These are phyloP conservation scores for Haematococcus sp. DNA, from an alignment of 139 green algal genomes.

Conservation along the genomic window DNA sequence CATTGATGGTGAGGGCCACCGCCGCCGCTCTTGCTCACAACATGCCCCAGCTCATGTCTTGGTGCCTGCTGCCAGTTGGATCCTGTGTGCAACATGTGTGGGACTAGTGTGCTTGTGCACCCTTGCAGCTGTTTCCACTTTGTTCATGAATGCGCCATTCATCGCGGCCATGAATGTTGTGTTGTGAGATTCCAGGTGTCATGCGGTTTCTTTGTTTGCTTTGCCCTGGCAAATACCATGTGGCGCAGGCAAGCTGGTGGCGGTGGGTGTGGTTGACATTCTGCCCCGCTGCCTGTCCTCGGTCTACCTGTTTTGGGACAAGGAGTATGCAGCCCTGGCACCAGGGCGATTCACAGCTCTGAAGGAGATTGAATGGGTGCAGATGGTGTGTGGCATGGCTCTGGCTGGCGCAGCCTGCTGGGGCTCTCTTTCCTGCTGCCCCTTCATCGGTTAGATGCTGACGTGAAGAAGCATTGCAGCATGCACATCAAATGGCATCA, in stretches of 20 bases:
- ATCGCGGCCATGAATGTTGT: neutral
- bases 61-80: neutral
- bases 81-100: neutral
- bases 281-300: slow-evolving; percentile 80
- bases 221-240: too few relatives aligned
- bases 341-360: slow-evolving; percentile 75
- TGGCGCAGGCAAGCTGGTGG: slow-evolving; percentile 68
- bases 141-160: neutral
- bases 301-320: slow-evolving; percentile 97
- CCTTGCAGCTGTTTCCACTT: too few relatives aligned
- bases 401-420: too few relatives aligned
- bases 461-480: too few relatives aligned
- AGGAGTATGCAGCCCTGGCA: slow-evolving; percentile 61
- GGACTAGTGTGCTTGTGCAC: neutral
- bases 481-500: too few relatives aligned
- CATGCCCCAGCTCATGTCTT: too few relatives aligned
- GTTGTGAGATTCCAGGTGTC: neutral
- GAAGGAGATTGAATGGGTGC: slow-evolving; percentile 77
- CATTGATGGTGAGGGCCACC: slow-evolving; percentile 64
- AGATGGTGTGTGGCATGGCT: neutral
- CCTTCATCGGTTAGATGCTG: slow-evolving; percentile 9
- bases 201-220: too few relatives aligned
- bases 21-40: neutral
- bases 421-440: neutral
- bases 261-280: slow-evolving; percentile 92